These are phyloP conservation scores for Microdochium bolleyi DNA, from an alignment of 2,329 filamentous ascomycete genomes.

Conservation along the genomic window DNA sequence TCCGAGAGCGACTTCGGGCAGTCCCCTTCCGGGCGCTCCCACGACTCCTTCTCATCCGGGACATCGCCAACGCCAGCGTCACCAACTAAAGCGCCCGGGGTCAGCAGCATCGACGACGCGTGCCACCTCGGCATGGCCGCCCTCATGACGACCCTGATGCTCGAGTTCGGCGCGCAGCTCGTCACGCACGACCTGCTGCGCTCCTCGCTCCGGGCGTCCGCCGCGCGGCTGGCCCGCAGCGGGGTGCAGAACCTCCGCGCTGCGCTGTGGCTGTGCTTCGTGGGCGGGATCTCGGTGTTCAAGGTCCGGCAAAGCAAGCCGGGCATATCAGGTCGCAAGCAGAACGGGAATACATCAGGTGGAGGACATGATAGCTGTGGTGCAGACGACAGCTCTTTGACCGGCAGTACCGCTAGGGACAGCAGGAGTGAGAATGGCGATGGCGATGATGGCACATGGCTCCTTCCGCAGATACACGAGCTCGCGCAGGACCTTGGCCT, in stretches of 20 bases:
- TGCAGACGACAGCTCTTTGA: too few species aligned
- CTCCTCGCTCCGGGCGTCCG: neutral
- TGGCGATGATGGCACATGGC: neutral
- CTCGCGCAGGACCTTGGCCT: neutral
- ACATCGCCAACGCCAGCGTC: neutral
- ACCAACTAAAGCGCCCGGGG: neutral
- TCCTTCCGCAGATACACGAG: neutral
- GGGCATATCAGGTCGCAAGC: too few species aligned
- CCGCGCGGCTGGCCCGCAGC: neutral
- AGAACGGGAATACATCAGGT: too few species aligned
- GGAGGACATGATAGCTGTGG: too few species aligned
- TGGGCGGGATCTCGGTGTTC: neutral
- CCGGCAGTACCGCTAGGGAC: neutral
- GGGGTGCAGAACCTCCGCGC: neutral
- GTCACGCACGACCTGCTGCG: neutral
- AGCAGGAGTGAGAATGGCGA: neutral
- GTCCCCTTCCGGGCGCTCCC: neutral
- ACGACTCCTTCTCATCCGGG: neutral
- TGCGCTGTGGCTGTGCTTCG: neutral
- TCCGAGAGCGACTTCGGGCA: neutral
- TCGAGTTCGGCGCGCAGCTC: neutral
- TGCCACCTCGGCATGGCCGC: neutral
- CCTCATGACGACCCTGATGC: neutral
- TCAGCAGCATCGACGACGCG: neutral
- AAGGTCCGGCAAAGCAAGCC: neutral